These are phyloP conservation scores for Neurospora sp. DNA, from an alignment of 495 filamentous ascomycete species.

Conservation along the genomic window DNA sequence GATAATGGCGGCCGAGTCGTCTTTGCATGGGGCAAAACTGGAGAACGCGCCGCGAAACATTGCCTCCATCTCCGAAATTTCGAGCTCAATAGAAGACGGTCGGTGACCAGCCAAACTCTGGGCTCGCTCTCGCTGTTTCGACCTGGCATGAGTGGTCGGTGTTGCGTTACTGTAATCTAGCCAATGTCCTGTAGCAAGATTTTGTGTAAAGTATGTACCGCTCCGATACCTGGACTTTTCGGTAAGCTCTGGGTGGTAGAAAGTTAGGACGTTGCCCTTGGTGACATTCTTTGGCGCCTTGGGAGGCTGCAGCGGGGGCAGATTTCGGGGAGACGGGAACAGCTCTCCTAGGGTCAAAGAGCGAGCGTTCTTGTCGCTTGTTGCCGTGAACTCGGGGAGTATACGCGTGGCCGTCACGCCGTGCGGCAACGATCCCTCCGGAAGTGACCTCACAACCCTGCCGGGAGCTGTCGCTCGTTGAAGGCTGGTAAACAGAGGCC, in stretches of 20 bases:
- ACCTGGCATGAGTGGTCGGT: constrained; percentile 48
- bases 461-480: constrained; percentile 36
- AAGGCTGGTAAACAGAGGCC: constrained; percentile 77
- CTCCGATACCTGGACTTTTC: constrained; percentile 47
- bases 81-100: constrained; percentile 40
- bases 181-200: constrained; percentile 53
- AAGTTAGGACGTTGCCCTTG: constrained; percentile 50
- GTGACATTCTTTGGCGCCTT: constrained; percentile 55
- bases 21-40: constrained; percentile 74
- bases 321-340: constrained; percentile 59
- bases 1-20: constrained; percentile 66
- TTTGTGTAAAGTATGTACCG: constrained; percentile 43
- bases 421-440: constrained; percentile 58
- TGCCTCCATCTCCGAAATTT: constrained; percentile 57
- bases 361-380: constrained; percentile 36
- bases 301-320: constrained; percentile 63
- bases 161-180: constrained; percentile 56
- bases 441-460: constrained; percentile 35
- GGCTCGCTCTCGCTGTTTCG: constrained; percentile 60
- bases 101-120: constrained; percentile 57
- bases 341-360: constrained; percentile 64
- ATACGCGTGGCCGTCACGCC: constrained; percentile 64
- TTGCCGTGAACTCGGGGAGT: constrained; percentile 33
- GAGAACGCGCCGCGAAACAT: constrained; percentile 77
- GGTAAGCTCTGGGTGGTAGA: constrained; percentile 48